Base-by-base conservation (phyloP, 768 basidiomycete genomes). In the Podaxis mareebaensis region DNA sequence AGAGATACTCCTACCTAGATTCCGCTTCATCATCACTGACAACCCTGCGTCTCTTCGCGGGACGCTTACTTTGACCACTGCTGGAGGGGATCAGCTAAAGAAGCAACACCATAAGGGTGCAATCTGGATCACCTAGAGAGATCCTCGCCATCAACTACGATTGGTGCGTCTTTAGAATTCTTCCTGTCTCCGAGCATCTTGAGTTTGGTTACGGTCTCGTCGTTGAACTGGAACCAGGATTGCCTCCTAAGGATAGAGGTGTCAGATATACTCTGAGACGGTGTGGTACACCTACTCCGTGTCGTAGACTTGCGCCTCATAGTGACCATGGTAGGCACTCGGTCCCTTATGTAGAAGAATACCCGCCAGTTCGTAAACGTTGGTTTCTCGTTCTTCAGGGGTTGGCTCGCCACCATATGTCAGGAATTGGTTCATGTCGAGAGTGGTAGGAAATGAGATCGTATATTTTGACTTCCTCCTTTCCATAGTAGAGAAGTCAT, bases 241-340 rank as follows among this genome's bases (percentile, higher is more conserved):
- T 81, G 74, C 53, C 81, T 81, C 56, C 91, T 93, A 60, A 48
- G 70, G 63, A 61, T 36, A 54, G n/a, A 20, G 3, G 53, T 11
- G 53, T 65, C n/a, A 53, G 48, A 13, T 20, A n/a, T 11, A 8
- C 13, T 53, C 39, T 53, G 11, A 42, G 26, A 3, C 15, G 22
- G 36, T 2, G 24, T 39, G 52, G 66, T 20, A 48, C 52, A 77
- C 86, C 60, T 69, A 95, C 92, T 76, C 74, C 22, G 76, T 75
- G 71, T 95, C 92, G 68, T 87, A 86, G 20, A 93, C 91, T 70
- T 93, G 91, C 13, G 91, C 92, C 72, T 92, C 91, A 70, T 95
- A 95, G 72, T 95, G 92, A 3, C 93, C 93, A 67, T 91, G 89
- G 76, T 97, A 92, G 36, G 96, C 96, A 72, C 92, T 95, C n/a